phyloP scores from a whole-genome alignment of 192 early-diverging fungal species.

The Backusella mclennaniae region DNA sequence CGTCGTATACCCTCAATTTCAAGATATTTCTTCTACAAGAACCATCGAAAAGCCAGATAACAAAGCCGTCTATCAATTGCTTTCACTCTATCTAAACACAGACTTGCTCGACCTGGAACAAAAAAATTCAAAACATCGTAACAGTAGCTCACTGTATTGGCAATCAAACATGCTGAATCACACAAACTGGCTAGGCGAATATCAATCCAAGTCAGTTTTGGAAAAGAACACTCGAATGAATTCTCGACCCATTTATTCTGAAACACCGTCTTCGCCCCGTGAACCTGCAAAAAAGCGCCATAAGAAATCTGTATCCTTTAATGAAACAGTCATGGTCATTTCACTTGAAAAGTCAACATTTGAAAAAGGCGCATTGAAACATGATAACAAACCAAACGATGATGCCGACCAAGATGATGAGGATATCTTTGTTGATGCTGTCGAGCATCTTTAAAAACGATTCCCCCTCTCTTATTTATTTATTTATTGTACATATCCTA shows the following conservation, averaged over 20 bases:
- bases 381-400: background rate
- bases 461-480: background rate
- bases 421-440: constrained; percentile 11
- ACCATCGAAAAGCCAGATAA: background rate
- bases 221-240: constrained; percentile 8
- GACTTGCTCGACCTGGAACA: background rate
- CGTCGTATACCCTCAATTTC: background rate
- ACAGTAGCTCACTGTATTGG: background rate
- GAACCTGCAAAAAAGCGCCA: background rate
- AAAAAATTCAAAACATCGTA: background rate
- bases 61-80: background rate
- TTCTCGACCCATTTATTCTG: constrained; percentile 6
- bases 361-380: background rate
- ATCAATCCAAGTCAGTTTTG: background rate
- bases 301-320: constrained; percentile 15
- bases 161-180: constrained; percentile 8
- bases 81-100: background rate
- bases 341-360: background rate
- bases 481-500: constrained; percentile 3
- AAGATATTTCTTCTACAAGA: background rate
- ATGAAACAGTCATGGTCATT: constrained; percentile 1
- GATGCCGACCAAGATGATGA: background rate
- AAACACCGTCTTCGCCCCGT: background rate
- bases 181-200: constrained; percentile 1
- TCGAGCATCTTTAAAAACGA: background rate